Evolutionary conservation across 371 early-diverging fungal species (phyloP).

Genomic region (Saksenaea oblongispora): DNA sequence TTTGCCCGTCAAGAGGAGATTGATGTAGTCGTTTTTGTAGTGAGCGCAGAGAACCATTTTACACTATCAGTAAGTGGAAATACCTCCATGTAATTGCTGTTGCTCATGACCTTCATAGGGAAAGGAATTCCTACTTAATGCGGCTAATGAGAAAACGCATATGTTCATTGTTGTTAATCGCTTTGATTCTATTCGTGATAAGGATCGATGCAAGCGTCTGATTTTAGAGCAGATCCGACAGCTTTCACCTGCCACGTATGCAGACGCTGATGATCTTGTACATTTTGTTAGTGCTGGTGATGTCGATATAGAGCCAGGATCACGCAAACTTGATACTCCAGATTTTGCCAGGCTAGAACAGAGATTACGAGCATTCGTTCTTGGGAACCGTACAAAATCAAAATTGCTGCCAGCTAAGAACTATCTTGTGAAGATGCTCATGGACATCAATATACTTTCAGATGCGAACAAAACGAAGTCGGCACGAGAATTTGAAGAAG

Average conservation of each 20-base stretch:
- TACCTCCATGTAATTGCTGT: neutral
- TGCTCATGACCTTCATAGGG: conserved; percentile 54
- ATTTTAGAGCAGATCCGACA: conserved; percentile 93
- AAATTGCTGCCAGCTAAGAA: conserved; percentile 94
- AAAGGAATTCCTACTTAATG: conserved; percentile 92
- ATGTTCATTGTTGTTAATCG: conserved; percentile 97
- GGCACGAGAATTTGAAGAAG: conserved; percentile 33
- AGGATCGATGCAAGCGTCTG: conserved; percentile 88
- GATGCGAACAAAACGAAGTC: conserved; percentile 57
- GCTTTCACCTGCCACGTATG: conserved; percentile 91
- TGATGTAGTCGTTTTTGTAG: conserved; percentile 97
- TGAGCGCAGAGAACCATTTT: conserved; percentile 98
- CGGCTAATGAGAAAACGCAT: conserved; percentile 96
- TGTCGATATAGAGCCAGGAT: conserved; percentile 45
- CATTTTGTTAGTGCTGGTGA: conserved; percentile 92
- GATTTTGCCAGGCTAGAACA: conserved; percentile 83
- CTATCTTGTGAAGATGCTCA: conserved; percentile 81
- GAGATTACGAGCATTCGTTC: conserved; percentile 85
- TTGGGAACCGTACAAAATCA: conserved; percentile 93
- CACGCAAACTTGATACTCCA: conserved; percentile 51
- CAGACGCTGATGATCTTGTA: conserved; percentile 88
- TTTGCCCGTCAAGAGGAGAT: conserved; percentile 98
- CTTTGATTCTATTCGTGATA: conserved; percentile 93
- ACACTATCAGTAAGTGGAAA: conserved; percentile 81
- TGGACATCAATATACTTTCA: conserved; percentile 62